Evolutionary conservation across 1,284 basidiomycete species (phyloP).

Genomic region (Papiliotrema nemorosa): DNA sequence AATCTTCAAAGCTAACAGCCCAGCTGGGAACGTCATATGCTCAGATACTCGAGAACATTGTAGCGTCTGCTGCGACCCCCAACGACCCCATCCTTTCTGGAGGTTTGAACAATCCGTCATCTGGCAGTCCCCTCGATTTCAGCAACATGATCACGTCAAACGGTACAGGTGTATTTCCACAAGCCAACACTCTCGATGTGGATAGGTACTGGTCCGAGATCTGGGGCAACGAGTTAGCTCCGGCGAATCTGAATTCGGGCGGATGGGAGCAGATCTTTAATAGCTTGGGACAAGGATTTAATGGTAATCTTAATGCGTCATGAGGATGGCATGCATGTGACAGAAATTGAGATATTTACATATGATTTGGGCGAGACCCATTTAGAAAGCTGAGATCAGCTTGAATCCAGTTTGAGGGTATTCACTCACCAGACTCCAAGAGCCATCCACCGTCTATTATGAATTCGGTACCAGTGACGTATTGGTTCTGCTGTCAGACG

Average conservation of each 20-base stretch:
- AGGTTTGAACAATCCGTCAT: not conserved
- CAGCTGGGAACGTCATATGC: constrained; percentile 13
- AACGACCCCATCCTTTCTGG: not conserved
- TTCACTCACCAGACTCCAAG: constrained; percentile 27
- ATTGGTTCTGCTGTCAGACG: constrained; percentile 31
- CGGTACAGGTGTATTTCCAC: not conserved
- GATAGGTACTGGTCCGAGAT: constrained; percentile 19
- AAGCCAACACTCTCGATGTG: constrained; percentile 9
- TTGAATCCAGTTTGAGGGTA: not conserved
- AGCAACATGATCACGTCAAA: not conserved
- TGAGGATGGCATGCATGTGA: not conserved
- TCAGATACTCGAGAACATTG: constrained; percentile 10
- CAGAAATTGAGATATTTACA: not conserved
- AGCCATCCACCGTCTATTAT: constrained; percentile 48
- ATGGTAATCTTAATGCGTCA: no score
- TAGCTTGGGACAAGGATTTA: no score
- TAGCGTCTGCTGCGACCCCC: not conserved
- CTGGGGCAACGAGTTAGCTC: constrained; percentile 10
- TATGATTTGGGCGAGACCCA: not conserved
- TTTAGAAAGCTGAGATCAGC: constrained; percentile 1
- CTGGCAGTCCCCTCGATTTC: not conserved
- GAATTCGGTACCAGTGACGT: constrained; percentile 41
- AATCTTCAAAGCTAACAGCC: not conserved
- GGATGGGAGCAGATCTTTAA: constrained; percentile 2
- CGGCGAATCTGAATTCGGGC: not conserved